Conservation (phyloP, 805 yeast genomes). For the Scheffersomyces lignosus region DNA sequence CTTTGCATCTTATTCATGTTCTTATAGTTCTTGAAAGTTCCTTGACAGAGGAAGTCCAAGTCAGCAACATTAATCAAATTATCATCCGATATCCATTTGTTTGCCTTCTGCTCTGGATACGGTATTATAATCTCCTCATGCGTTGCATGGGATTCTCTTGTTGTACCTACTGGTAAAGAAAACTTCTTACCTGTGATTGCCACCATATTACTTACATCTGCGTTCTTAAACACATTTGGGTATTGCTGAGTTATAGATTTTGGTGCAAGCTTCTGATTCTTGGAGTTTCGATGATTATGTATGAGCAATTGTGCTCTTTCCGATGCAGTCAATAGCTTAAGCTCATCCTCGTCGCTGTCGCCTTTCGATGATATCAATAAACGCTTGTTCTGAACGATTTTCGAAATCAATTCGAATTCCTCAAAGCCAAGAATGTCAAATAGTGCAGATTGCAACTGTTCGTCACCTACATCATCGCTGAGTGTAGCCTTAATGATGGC, state of each 20-base stretch:
- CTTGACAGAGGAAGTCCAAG: slow-evolving; percentile 75
- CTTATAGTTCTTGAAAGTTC: slow-evolving; percentile 78
- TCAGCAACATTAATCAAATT: slow-evolving; percentile 58
- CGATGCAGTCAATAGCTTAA: slow-evolving; percentile 47
- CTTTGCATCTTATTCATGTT: slow-evolving; percentile 87
- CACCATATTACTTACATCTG: slow-evolving; percentile 33
- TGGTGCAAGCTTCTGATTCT: slow-evolving; percentile 49
- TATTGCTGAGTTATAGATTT: slow-evolving; percentile 52
- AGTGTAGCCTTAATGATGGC: slow-evolving; percentile 32
- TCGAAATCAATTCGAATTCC: slow-evolving; percentile 75
- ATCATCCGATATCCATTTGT: slow-evolving; percentile 41
- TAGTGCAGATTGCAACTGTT: slow-evolving; percentile 65
- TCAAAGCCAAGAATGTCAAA: slow-evolving; percentile 86
- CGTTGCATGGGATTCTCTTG: slow-evolving; percentile 55
- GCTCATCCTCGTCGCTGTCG: slow-evolving; percentile 4
- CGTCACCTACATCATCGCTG: slow-evolving; percentile 44
- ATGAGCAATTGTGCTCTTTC: slow-evolving; percentile 55
- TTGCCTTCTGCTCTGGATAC: slow-evolving; percentile 52
- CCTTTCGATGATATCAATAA: slow-evolving; percentile 7
- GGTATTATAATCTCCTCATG: slow-evolving; percentile 89
- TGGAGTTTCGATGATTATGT: slow-evolving; percentile 49
- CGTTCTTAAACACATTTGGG: slow-evolving; percentile 83
- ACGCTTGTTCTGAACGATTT: slow-evolving; percentile 50
- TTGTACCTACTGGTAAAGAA: slow-evolving; percentile 79
- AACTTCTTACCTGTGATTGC: slow-evolving; percentile 79